phyloP scores from a whole-genome alignment of 345 rosid genomes.

The Excoecaria agallocha region DNA sequence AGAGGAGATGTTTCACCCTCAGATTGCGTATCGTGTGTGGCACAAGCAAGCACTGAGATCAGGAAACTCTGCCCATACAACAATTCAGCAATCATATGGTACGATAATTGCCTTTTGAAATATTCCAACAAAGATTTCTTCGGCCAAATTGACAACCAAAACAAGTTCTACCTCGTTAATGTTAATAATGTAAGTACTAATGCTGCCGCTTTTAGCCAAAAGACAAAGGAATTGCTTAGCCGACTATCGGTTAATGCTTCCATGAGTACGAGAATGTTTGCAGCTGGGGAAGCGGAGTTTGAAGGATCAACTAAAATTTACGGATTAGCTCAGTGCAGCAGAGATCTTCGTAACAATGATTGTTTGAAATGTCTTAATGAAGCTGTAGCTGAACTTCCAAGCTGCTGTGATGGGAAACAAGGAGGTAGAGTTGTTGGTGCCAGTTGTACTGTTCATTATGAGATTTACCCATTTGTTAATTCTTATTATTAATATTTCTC shows the following conservation, averaged over 20 bases:
- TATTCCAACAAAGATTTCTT: slow-evolving; percentile 8
- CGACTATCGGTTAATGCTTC: neutral
- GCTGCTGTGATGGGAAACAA: slow-evolving; percentile 14
- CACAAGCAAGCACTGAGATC: slow-evolving; percentile 7
- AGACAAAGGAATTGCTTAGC: neutral
- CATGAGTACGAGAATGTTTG: neutral
- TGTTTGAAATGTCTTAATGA: slow-evolving; percentile 1
- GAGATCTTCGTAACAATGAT: neutral
- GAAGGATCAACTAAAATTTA: slow-evolving; percentile 6
- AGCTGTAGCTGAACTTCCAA: slow-evolving; percentile 1
- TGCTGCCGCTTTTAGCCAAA: neutral
- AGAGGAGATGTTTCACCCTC: slow-evolving; percentile 5
- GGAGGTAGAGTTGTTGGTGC: slow-evolving; percentile 13
- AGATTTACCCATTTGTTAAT: slow-evolving; percentile 7
- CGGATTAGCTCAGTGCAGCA: slow-evolving; percentile 10
- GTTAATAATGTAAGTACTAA: neutral
- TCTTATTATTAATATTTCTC: neutral
- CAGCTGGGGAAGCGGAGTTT: neutral
- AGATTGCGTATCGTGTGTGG: slow-evolving; percentile 6
- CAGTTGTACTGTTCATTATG: slow-evolving; percentile 5
- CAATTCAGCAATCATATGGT: slow-evolving; percentile 11
- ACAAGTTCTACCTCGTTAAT: neutral
- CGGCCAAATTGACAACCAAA: neutral
- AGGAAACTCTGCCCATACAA: neutral
- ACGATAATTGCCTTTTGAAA: slow-evolving; percentile 9